A percentile compares a stretch with the other conserved stretches of the same genome.
Evolutionary conservation across 768 basidiomycete genomes (phyloP).

Genomic region (Cystobasidium tubakii): DNA sequence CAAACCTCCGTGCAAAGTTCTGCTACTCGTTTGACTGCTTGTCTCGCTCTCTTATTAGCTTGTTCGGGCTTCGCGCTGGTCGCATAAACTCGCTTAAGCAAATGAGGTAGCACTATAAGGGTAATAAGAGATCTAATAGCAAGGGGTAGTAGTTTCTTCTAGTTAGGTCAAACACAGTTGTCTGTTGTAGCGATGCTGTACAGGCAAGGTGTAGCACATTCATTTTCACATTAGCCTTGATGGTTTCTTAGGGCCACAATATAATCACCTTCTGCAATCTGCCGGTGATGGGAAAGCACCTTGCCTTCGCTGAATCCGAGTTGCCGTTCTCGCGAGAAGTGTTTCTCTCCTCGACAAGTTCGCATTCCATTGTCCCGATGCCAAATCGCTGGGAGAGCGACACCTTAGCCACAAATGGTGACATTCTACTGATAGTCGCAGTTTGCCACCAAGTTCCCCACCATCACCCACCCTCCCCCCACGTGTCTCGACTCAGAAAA

Average conservation of each 20-base stretch:
- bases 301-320: too few species aligned
- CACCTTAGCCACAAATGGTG: too few species aligned
- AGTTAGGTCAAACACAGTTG: not conserved
- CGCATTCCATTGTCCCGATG: too few species aligned
- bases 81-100: not conserved
- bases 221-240: not conserved
- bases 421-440: too few species aligned
- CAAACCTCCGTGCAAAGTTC: not conserved
- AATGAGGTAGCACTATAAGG: not conserved
- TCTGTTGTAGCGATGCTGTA: not conserved
- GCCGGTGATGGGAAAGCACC: too few species aligned
- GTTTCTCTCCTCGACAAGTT: too few species aligned
- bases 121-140: not conserved
- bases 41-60: not conserved
- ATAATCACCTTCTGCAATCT: not conserved
- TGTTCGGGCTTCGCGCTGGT: not conserved
- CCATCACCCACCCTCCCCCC: too few species aligned
- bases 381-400: too few species aligned
- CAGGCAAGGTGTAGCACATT: conserved; percentile 14
- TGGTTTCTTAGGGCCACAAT: not conserved
- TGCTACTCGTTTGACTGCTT: not conserved
- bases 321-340: too few species aligned
- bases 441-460: too few species aligned
- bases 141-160: not conserved
- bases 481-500: too few species aligned